Evolutionary conservation across 176 grass and related monocot genomes (phyloP).

Genomic region (Oryza coarctata): DNA sequence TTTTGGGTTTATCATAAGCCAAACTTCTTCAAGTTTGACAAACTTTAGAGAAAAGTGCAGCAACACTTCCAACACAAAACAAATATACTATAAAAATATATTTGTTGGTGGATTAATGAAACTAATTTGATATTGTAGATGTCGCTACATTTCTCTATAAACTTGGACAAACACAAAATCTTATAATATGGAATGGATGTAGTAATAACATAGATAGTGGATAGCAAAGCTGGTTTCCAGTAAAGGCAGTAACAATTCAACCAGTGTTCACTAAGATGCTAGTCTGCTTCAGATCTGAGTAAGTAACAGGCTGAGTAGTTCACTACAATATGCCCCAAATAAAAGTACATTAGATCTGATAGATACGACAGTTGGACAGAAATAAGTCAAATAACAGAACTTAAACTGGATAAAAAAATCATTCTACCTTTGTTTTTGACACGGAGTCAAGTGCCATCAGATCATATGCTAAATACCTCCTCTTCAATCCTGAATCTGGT

Average conservation of each 20-base stretch:
- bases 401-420: not conserved
- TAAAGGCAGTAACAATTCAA: not conserved
- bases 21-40: too few species aligned
- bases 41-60: too few species aligned
- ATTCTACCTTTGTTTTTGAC: constrained; percentile 70
- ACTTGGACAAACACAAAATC: too few species aligned
- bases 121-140: too few species aligned
- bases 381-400: not conserved
- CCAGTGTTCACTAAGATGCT: not conserved
- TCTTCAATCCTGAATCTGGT: constrained; percentile 84
- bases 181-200: too few species aligned
- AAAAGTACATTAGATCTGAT: not conserved
- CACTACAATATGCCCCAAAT: not conserved
- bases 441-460: constrained; percentile 68
- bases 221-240: not conserved
- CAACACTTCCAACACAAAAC: too few species aligned
- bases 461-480: constrained; percentile 91
- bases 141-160: too few species aligned
- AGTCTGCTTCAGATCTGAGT: not conserved
- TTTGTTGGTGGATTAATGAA: too few species aligned
- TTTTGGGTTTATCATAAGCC: too few species aligned
- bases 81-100: too few species aligned
- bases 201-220: not conserved
- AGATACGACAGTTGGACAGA: not conserved
- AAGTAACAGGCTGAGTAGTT: not conserved